Evolutionary conservation across 768 basidiomycete genomes (phyloP), one percentile per base, ranked within the genome.

Genomic region (Termitomyces sp.): DNA sequence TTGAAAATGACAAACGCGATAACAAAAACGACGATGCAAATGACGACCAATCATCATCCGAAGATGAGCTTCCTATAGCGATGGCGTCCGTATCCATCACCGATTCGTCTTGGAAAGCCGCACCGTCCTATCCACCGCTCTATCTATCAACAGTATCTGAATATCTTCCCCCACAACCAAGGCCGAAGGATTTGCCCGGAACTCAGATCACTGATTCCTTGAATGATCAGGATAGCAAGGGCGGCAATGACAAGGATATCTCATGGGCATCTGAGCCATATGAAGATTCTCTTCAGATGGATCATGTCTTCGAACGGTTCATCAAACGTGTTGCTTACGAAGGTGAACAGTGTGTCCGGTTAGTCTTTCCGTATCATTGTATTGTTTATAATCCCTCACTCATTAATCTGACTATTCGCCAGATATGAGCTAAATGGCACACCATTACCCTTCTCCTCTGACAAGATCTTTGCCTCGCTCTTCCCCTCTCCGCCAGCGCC

Each of bases 291-390:
- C 66, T 89, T 47, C 76, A 88, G 44, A 76, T 91, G 42, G 95
- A 98, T 69, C 84, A 85, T 54, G 82, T 92, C 3, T 98, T 98
- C 67, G 88, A 94, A 63, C 78, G 83, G 17, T 98, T 97, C 66
- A 83, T 82, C 51, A 83, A 83, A 64, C 78, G 93, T 34, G 81
- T 92, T 11, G 76, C 72, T 40, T 76, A 80, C 59, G 85, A 88
- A 65, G 85, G 86, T 25, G 81, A 88, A 61, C 96, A 98, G 68
- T 95, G 94, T 61, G 73, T 98, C 47, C 80, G 96, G 93, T 94
- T 56, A 50, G 83, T 75, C 23, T 41, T 35, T 56, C 58, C 25
- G 37, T n/a, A 50, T 30, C 42, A 56, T 45, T 17, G 37, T n/a
- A 50, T 30, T 44, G 54, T 45, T 17, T 4, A 27, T 32, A 51